Base-by-base conservation (phyloP, 192 early-diverging fungal genomes). In the Oehlia diaphana region DNA sequence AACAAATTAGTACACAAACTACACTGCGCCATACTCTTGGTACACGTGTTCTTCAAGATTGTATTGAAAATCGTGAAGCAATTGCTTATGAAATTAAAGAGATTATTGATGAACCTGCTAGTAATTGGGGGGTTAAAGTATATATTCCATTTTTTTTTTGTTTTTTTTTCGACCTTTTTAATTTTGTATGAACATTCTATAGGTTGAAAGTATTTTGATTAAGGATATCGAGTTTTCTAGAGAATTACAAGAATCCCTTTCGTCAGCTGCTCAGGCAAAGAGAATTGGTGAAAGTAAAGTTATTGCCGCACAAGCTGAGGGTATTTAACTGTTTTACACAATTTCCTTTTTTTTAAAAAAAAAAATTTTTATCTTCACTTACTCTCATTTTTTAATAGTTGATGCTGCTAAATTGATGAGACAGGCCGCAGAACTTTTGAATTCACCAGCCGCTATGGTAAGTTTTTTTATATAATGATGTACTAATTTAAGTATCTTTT, bases 251-350 rank as follows among this genome's bases (percentile, higher is more conserved):
- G 89, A 92, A 62, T 95, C 93, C 1, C 87, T 97, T 53, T 91
- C 94, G 21, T 91, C 95, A 2, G 96, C 96, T 13, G 96, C 96
- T 44, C 95, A 95, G 79, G 92, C 94, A 75, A 92, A 95, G 80
- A 87, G 96, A n/a, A 88, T 97, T 72, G 96, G 94, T 44, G 92
- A 96, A 84, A 91, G 92, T 77, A 97, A 96, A 88, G 89, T 97
- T 63, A 98, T 98, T 83, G 91, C 94, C 33, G 95, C 96, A 2
- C 79, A 91, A 81, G 95, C 96, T 2, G 93, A 93, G 79, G 53
- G 73, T 74, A 9, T 7, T n/a, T 47, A 26, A n/a, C 5, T 31
- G 0, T 16, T 19, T 44, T n/a, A 26, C 5, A 47, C 28, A 31
- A 42, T 31, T 31, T 3, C 61, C 3, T 14, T 61, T 74, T 10